Conservation (phyloP, 1,284 basidiomycete genomes). For the Rhodotorula sp. region DNA sequence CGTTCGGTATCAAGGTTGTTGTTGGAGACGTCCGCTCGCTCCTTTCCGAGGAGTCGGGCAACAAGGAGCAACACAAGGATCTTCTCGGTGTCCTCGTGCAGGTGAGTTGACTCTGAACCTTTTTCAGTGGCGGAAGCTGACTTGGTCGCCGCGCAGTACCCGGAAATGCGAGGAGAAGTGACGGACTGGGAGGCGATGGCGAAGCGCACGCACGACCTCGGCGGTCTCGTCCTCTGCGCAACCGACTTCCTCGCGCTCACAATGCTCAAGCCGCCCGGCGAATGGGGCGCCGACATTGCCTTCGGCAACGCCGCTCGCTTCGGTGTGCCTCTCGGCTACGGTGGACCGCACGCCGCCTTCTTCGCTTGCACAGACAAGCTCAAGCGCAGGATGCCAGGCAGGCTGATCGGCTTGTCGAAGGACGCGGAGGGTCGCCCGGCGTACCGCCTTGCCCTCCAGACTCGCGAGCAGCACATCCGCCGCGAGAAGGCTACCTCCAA, state of each 20-base stretch:
- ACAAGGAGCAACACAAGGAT: slow-evolving; percentile 58
- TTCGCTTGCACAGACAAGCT: slow-evolving; percentile 89
- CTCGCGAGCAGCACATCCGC: slow-evolving; percentile 93
- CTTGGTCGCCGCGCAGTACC: slow-evolving; percentile 50
- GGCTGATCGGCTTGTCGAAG: slow-evolving; percentile 85
- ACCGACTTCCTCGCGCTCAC: slow-evolving; percentile 91
- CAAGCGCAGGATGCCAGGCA: slow-evolving; percentile 96
- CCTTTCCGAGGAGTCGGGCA: slow-evolving; percentile 51
- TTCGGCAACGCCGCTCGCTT: slow-evolving; percentile 93
- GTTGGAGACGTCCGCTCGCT: slow-evolving; percentile 61
- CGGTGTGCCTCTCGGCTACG: slow-evolving; percentile 58
- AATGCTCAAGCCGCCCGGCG: slow-evolving; percentile 90
- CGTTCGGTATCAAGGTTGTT: slow-evolving; percentile 79
- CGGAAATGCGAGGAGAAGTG: slow-evolving; percentile 83
- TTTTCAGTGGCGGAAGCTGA: slow-evolving; percentile 52
- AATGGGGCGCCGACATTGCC: slow-evolving; percentile 97
- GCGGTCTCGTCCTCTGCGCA: slow-evolving; percentile 78
- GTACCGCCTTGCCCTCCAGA: slow-evolving; percentile 90
- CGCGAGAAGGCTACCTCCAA: slow-evolving; percentile 71
- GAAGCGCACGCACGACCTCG: slow-evolving; percentile 66
- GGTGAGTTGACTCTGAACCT: slow-evolving; percentile 15
- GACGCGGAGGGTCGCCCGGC: slow-evolving; percentile 81
- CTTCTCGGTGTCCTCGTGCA: slow-evolving; percentile 86
- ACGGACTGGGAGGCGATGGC: slow-evolving; percentile 71
- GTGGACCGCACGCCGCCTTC: slow-evolving; percentile 59